Evolutionary conservation across 257 asterid species (phyloP).

Genomic region (Gynochthodes officinalis): DNA sequence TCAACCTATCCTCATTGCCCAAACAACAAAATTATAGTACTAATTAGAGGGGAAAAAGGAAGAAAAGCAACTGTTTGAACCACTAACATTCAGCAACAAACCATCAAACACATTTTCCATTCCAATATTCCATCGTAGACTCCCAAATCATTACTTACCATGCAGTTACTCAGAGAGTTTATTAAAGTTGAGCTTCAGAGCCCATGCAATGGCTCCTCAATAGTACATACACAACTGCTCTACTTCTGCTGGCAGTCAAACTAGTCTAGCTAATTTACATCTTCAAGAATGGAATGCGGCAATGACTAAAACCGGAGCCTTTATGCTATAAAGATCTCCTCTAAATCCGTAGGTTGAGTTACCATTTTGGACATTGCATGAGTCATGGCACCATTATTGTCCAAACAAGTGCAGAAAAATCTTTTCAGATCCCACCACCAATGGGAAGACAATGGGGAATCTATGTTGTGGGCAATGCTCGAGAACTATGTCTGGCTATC

Average conservation of each 20-base stretch:
- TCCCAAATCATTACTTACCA: background rate
- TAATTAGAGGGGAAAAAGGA: no score
- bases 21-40: no score
- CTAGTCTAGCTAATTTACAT: background rate
- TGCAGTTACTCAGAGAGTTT: background rate
- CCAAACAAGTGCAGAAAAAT: background rate
- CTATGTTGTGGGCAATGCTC: background rate
- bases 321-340: background rate
- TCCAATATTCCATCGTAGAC: background rate
- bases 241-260: conserved; percentile 2
- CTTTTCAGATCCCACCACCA: background rate
- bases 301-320: background rate
- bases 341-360: background rate
- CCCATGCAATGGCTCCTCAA: background rate
- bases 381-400: background rate
- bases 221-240: background rate
- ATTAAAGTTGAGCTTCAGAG: background rate
- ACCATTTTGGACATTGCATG: background rate
- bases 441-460: background rate
- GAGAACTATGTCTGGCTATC: conserved; percentile 30
- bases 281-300: background rate
- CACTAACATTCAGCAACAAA: background rate
- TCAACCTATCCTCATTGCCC: no score
- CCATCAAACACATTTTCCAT: background rate
- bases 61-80: background rate